Percentiles rank a stretch among this genome's conserved stretches.
Evolutionary conservation across 495 filamentous ascomycete species (phyloP).

Genomic region (Aspergillus incahuasiensis): DNA sequence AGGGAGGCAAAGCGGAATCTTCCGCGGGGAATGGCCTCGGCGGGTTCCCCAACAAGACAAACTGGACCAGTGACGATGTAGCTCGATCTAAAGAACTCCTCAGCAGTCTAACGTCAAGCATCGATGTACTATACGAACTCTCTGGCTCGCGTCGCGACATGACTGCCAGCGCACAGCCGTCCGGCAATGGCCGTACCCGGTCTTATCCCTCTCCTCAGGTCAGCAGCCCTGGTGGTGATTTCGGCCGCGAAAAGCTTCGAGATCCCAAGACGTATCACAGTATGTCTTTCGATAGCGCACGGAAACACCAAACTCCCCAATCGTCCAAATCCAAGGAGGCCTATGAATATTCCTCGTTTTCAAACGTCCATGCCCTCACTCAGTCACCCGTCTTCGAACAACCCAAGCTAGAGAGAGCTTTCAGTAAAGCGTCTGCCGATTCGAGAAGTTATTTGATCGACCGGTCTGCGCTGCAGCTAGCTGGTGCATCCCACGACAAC

Average conservation of each 20-base stretch:
- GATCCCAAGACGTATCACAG: constrained; percentile 27
- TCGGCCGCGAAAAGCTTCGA: constrained; percentile 1
- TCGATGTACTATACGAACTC: constrained; percentile 85
- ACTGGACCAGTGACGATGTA: constrained; percentile 49
- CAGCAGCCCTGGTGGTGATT: constrained; percentile 2
- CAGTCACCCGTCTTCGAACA: constrained; percentile 13
- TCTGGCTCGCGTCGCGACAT: constrained; percentile 62
- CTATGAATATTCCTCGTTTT: constrained; percentile 19
- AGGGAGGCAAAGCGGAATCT: constrained; percentile 32
- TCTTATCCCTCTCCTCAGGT: constrained; percentile 20
- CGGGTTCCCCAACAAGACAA: constrained; percentile 32
- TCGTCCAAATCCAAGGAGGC: constrained; percentile 14
- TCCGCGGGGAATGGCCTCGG: constrained; percentile 34
- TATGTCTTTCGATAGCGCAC: constrained; percentile 30
- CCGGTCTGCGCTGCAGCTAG: constrained; percentile 40
- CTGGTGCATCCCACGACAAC: constrained; percentile 39
- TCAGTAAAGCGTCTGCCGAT: constrained; percentile 15
- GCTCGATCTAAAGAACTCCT: constrained; percentile 56
- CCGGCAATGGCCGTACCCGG: constrained; percentile 23
- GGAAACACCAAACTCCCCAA: constrained; percentile 23
- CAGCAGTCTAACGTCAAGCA: constrained; percentile 73
- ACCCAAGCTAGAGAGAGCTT: constrained; percentile 13
- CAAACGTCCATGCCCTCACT: constrained; percentile 19
- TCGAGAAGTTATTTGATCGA: constrained; percentile 37
- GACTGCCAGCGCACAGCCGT: constrained; percentile 31